Evolutionary conservation across 1,139 yeast species (phyloP).

Genomic region (Candida frijolesensis): DNA sequence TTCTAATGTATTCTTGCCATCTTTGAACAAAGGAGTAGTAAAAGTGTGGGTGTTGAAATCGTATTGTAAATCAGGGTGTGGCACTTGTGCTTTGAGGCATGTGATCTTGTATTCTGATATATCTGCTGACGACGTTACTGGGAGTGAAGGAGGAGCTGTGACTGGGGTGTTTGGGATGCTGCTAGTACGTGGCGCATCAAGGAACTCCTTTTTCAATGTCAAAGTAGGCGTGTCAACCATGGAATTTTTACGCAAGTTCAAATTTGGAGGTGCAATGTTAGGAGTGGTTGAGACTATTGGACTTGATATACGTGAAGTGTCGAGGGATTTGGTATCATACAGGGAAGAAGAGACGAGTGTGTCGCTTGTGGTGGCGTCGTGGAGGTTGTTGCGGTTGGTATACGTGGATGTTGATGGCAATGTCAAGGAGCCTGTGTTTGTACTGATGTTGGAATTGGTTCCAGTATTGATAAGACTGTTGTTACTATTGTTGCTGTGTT

Average conservation of each 20-base stretch:
- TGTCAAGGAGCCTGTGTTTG: background rate
- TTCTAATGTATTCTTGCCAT: slow-evolving; percentile 48
- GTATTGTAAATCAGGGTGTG: slow-evolving; percentile 69
- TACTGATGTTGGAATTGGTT: background rate
- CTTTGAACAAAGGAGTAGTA: slow-evolving; percentile 8
- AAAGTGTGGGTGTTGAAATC: slow-evolving; percentile 47
- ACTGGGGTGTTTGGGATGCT: slow-evolving; percentile 7
- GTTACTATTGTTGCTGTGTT: background rate
- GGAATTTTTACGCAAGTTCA: slow-evolving; percentile 3
- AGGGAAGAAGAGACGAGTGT: background rate
- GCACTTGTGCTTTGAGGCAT: slow-evolving; percentile 34
- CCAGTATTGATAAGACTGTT: background rate
- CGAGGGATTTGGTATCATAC: slow-evolving; percentile 4
- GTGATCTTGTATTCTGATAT: slow-evolving; percentile 20
- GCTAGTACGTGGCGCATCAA: slow-evolving; percentile 2
- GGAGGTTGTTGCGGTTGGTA: background rate
- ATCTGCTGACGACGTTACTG: slow-evolving; percentile 16
- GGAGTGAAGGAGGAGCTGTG: slow-evolving; percentile 6
- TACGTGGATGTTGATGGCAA: background rate
- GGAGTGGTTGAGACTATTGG: background rate
- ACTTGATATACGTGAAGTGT: slow-evolving; percentile 4
- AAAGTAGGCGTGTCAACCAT: background rate
- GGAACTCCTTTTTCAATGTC: background rate
- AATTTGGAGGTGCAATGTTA: background rate
- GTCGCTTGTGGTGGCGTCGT: background rate